These are phyloP conservation scores for Axilococcus clingmanii DNA, from an alignment of 139 green algal species.

Conservation along the genomic window DNA sequence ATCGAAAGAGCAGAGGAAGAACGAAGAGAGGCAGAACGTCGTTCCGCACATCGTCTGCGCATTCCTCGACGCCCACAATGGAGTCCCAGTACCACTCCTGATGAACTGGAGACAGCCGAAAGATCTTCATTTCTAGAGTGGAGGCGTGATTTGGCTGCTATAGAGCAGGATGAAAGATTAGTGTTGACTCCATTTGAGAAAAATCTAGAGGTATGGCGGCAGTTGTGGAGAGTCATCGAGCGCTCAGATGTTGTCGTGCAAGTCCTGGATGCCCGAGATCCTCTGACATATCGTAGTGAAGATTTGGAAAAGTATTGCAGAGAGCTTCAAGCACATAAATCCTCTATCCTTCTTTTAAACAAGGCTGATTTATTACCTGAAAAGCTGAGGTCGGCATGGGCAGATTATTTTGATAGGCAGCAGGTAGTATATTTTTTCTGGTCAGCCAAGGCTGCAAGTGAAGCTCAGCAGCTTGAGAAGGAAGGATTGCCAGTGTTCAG, in stretches of 20 bases:
- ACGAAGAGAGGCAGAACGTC: constrained; percentile 24
- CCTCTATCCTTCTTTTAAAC: constrained; percentile 87
- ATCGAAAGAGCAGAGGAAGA: constrained; percentile 41
- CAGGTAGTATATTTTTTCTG: constrained; percentile 71
- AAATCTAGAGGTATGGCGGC: constrained; percentile 98
- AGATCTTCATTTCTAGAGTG: constrained; percentile 76
- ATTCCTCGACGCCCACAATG: constrained; percentile 77
- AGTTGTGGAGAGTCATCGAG: constrained; percentile 98
- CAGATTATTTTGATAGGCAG: constrained; percentile 68
- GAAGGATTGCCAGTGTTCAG: constrained; percentile 1
- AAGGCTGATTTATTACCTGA: constrained; percentile 91
- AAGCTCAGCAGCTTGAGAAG: constrained; percentile 19
- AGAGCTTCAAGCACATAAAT: constrained; percentile 59
- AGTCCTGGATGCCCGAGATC: constrained; percentile 91
- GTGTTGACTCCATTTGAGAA: constrained; percentile 98
- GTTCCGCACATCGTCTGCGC: constrained; percentile 27
- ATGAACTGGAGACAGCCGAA: constrained; percentile 76
- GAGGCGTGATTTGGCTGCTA: constrained; percentile 59
- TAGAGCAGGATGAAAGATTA: constrained; percentile 85
- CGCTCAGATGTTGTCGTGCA: constrained; percentile 86
- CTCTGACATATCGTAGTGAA: constrained; percentile 80
- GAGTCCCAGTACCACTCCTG: constrained; percentile 51
- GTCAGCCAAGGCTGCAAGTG: constrained; percentile 52
- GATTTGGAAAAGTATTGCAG: constrained; percentile 72
- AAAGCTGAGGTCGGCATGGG: constrained; percentile 59